A percentile compares a stretch with the other conserved stretches of the same genome.
These are phyloP conservation scores for Eragrostis tef DNA, from an alignment of 202 grass and related monocot genomes.

Conservation along the genomic window DNA sequence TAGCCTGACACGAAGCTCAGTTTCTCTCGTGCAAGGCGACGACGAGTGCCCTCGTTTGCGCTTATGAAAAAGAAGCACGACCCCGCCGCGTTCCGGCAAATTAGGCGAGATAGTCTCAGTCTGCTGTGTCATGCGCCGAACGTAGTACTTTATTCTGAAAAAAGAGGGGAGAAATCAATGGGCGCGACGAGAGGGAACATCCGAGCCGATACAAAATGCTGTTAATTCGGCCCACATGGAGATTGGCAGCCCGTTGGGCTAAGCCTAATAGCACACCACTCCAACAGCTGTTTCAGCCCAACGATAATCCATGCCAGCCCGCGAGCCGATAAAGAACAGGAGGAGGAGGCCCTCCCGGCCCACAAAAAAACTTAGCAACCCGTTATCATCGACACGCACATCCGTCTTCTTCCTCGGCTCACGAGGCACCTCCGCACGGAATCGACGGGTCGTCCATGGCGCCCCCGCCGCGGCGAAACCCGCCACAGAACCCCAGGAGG, in stretches of 20 bases:
- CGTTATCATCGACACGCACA: slow-evolving; percentile 25
- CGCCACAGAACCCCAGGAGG: slow-evolving; percentile 34
- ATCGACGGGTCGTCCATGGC: slow-evolving; percentile 41
- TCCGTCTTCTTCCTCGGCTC: background rate
- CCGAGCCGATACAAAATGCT: no score
- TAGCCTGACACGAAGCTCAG: background rate
- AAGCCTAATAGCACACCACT: no score
- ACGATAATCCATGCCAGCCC: background rate
- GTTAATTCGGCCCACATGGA: no score
- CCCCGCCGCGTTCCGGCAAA: background rate
- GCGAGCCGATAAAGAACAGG: no score
- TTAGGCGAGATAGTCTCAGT: background rate
- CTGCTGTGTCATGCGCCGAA: slow-evolving; percentile 20
- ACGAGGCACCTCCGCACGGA: background rate
- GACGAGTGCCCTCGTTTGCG: background rate
- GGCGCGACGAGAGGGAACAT: no score
- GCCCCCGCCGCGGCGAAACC: slow-evolving; percentile 52
- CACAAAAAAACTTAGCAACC: background rate
- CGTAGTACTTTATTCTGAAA: background rate
- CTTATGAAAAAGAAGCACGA: background rate
- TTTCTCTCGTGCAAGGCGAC: background rate
- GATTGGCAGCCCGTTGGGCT: no score
- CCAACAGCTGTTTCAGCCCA: background rate
- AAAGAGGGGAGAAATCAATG: background rate
- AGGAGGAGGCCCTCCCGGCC: background rate